Conservation (phyloP, 768 basidiomycete species). For the Boletus subparvulus region DNA sequence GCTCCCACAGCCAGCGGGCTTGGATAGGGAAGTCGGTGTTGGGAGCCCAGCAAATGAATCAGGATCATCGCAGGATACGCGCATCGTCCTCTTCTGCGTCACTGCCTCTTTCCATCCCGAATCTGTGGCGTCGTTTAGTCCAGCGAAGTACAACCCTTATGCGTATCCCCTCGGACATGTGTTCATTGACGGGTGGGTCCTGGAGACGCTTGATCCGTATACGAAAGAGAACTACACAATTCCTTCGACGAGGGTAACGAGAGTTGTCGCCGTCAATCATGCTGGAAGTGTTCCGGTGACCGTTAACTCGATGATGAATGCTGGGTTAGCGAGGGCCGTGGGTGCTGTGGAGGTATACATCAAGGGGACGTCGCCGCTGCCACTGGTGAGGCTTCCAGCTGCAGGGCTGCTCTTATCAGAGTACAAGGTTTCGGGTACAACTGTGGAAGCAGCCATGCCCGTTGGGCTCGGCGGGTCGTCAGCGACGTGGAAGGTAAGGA, state of each 20-base stretch:
- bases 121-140: constrained; percentile 52
- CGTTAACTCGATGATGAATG: constrained; percentile 83
- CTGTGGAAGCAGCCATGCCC: constrained; percentile 35
- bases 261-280: constrained; percentile 83
- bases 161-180: constrained; percentile 74
- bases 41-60: constrained; percentile 20
- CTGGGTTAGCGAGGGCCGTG: constrained; percentile 68
- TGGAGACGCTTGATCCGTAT: constrained; percentile 96
- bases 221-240: constrained; percentile 92
- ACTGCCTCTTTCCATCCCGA: constrained; percentile 80
- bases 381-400: constrained; percentile 68
- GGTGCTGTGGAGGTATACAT: constrained; percentile 72
- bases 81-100: constrained; percentile 76
- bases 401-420: constrained; percentile 59
- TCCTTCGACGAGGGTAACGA: constrained; percentile 86
- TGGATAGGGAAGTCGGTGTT: constrained; percentile 42
- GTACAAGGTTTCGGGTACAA: constrained; percentile 33
- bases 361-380: constrained; percentile 62
- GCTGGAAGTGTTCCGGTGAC: constrained; percentile 82
- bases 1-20: constrained; percentile 34
- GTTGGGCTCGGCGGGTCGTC: constrained; percentile 34
- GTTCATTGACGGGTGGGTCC: constrained; percentile 90
- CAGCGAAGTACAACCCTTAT: constrained; percentile 74
- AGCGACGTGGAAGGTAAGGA: constrained; percentile 54
- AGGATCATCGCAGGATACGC: constrained; percentile 40